Conservation (phyloP, 2,329 filamentous ascomycete species). For the Trichoderma sp. region DNA sequence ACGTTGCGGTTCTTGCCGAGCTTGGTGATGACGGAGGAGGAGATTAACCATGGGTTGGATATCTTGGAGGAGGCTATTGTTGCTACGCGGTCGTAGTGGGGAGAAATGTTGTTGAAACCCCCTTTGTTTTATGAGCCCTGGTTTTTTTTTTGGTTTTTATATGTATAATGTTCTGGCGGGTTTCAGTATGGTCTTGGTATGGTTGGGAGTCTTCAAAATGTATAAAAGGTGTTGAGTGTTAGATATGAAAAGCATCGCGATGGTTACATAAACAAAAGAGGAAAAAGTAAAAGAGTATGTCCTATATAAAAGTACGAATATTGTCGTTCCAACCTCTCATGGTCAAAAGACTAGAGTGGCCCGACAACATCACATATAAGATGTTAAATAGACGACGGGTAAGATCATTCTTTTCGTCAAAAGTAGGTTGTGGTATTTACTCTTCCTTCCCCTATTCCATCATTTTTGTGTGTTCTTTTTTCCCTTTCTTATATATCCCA, state of each 20-base stretch:
- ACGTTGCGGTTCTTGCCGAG: conserved; percentile 90
- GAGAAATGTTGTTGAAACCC: no score
- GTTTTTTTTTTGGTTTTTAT: neutral
- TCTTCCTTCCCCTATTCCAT: neutral
- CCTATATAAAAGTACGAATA: neutral
- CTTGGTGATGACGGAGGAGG: conserved; percentile 72
- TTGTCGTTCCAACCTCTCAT: neutral
- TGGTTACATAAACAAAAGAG: neutral
- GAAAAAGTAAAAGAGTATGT: neutral
- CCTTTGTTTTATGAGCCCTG: neutral
- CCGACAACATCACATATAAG: neutral
- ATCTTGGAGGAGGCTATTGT: conserved; percentile 69
- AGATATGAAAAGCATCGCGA: neutral
- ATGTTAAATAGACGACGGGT: neutral
- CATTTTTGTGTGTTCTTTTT: neutral
- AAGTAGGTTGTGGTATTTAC: neutral
- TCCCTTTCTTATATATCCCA: neutral
- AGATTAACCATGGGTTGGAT: conserved; percentile 74
- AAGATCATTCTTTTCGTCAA: neutral
- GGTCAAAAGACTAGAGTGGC: neutral
- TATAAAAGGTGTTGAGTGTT: neutral
- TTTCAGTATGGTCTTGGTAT: neutral
- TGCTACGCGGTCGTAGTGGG: conserved; percentile 35
- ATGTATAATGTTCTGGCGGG: neutral
- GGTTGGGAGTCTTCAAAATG: conserved; percentile 1